A percentile compares a stretch with the other conserved stretches of the same genome.
phyloP scores from a whole-genome alignment of 78 protist genomes.

The Monocercomonoides exilis region DNA sequence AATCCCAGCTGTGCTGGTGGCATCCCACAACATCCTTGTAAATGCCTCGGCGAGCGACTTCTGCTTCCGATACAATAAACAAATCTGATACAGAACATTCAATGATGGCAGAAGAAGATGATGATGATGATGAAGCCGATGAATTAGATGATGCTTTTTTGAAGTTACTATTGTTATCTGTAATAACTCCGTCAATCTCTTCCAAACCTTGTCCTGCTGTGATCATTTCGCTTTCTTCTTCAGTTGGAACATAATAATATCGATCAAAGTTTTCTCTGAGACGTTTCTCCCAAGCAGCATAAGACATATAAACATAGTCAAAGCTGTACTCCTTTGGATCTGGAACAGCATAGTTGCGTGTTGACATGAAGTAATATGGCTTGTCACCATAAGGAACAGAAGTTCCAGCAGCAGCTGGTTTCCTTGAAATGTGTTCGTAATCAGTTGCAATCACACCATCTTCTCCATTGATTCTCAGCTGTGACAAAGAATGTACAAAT shows the following conservation, averaged over 20 bases:
- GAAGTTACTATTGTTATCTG: constrained; percentile 23
- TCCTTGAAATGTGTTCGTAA: not conserved
- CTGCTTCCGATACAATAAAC: too few species aligned
- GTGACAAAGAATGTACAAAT: not conserved
- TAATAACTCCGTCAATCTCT: not conserved
- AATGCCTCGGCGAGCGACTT: constrained; percentile 46
- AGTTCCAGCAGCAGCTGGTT: not conserved
- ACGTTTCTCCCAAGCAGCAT: constrained; percentile 43
- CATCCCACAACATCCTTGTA: constrained; percentile 70
- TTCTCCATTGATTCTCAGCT: not conserved
- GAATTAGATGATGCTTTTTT: too few species aligned
- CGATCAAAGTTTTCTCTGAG: constrained; percentile 42
- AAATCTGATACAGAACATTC: too few species aligned
- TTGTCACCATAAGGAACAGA: not conserved
- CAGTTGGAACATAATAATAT: constrained; percentile 51
- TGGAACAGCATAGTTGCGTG: not conserved
- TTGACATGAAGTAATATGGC: not conserved
- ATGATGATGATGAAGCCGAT: too few species aligned
- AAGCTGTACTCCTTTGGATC: not conserved
- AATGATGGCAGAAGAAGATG: too few species aligned
- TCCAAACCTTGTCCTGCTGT: not conserved
- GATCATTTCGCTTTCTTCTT: too few species aligned
- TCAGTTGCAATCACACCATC: not conserved
- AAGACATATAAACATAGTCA: not conserved
- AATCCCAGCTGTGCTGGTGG: constrained; percentile 42